Percentiles rank a stretch among this genome's conserved stretches.
These are phyloP conservation scores for Flaveria trinervia DNA, from an alignment of 129 eudicot genomes.

Conservation along the genomic window DNA sequence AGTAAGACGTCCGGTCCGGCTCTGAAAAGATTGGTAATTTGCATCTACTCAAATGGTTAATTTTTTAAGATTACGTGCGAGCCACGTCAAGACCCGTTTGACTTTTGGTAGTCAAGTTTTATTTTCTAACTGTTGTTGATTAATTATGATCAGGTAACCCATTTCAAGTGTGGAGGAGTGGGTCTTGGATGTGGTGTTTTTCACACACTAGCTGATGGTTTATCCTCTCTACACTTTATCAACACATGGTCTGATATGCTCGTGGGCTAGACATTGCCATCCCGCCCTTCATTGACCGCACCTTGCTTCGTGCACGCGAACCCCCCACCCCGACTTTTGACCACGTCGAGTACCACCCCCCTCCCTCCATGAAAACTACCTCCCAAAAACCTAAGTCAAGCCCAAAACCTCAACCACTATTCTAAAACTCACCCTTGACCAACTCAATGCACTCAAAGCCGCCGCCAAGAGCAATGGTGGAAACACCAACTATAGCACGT, in stretches of 20 bases:
- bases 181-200: constrained; percentile 52
- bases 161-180: constrained; percentile 70
- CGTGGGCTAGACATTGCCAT: constrained; percentile 56
- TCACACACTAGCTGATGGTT: constrained; percentile 60
- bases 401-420: constrained; percentile 43
- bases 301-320: constrained; percentile 55
- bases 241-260: constrained; percentile 67
- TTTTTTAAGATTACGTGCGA: background rate
- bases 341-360: constrained; percentile 57
- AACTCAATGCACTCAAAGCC: constrained; percentile 49
- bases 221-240: constrained; percentile 56
- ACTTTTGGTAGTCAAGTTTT: background rate
- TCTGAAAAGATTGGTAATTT: background rate
- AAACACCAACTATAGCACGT: constrained; percentile 44
- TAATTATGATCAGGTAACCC: constrained; percentile 47
- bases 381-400: background rate
- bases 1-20: too few relatives aligned
- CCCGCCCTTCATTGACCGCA: constrained; percentile 73
- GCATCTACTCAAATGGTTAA: background rate
- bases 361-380: constrained; percentile 43
- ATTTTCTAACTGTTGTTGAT: background rate
- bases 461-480: constrained; percentile 41
- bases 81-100: background rate
- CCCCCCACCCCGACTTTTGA: constrained; percentile 58
- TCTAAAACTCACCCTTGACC: constrained; percentile 53